Evolutionary conservation across 495 filamentous ascomycete genomes (phyloP), one percentile per base, ranked within the genome.

Genomic region (Cenococcum geophilum): DNA sequence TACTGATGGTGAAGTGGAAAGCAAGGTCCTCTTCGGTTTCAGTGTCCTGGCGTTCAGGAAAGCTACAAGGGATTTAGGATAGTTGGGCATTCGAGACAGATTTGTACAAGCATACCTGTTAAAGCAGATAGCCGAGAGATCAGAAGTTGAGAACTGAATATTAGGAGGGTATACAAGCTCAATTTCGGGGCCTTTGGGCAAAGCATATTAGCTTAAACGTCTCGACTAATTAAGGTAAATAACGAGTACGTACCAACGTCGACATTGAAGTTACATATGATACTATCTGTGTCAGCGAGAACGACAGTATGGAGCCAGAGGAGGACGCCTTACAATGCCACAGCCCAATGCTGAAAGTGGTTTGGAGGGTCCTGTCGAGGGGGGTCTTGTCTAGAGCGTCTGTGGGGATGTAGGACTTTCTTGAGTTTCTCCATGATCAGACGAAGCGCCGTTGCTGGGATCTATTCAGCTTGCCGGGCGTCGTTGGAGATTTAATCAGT

Each of bases 191-290:
- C 71, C 68, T 69, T 35, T 18, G 34, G 35, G 23, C 21, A 62
- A 62, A 37, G 32, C 25, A 18, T 36, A 22, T 23, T 11, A 63
- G 27, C 55, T 5, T 37, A 6, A 37, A 47, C 21, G 0, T 14
- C n/a, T 40, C 14, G 11, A 10, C 2, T 45, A 45, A 16, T 16
- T 42, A 42, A 22, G 4, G 3, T 14, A 32, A 25, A 22, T 11
- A 36, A n/a, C 16, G 20, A 16, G 25, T 14, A 60, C 63, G 27
- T 66, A 69, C 67, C 69, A 35, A 72, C 49, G 55, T 72, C 70
- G 23, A 71, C 68, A 40, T 72, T 72, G 61, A 72, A 72, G 57
- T 72, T 70, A 52, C 70, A 72, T 8, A 72, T 66, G 34, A 72
- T 37, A 55, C 69, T 71, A 32, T 12, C 21, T 8, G 23, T 40